phyloP scores from a whole-genome alignment of 2,329 filamentous ascomycete species.

The Neoscytalidium dimidiatum region DNA sequence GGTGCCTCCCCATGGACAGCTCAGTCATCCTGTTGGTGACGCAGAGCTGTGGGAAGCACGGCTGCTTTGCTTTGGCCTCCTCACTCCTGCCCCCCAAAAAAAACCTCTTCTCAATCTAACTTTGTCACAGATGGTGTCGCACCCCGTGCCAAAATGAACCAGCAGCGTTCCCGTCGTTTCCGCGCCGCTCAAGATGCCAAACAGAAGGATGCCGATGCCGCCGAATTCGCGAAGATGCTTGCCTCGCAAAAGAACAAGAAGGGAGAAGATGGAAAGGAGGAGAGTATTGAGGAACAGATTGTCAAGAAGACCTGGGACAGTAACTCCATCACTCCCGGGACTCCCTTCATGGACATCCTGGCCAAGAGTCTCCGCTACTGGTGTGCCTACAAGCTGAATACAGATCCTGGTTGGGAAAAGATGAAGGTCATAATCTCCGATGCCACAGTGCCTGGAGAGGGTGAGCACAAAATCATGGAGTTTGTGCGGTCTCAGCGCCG shows the following conservation, averaged over 20 bases:
- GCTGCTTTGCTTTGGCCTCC: conserved; percentile 20
- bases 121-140: conserved; percentile 78
- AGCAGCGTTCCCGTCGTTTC: conserved; percentile 94
- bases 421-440: conserved; percentile 98
- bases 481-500: conserved; percentile 92
- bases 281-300: conserved; percentile 61
- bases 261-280: conserved; percentile 59
- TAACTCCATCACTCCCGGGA: conserved; percentile 89
- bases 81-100: background rate
- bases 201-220: conserved; percentile 90
- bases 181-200: conserved; percentile 90
- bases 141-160: conserved; percentile 98
- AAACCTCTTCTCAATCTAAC: conserved; percentile 20
- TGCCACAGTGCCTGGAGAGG: conserved; percentile 94
- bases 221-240: conserved; percentile 81
- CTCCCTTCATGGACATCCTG: conserved; percentile 97
- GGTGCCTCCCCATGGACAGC: conserved; percentile 28
- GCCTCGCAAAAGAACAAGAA: conserved; percentile 57
- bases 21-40: conserved; percentile 30
- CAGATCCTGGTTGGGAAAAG: conserved; percentile 86
- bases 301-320: conserved; percentile 91
- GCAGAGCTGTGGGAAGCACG: conserved; percentile 35
- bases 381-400: conserved; percentile 97
- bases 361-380: conserved; percentile 90
- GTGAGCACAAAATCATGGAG: conserved; percentile 99